Percentiles rank a stretch among this genome's conserved stretches.
Evolutionary conservation across 2,329 filamentous ascomycete genomes (phyloP).

Genomic region (Aspergillus aculeatus): DNA sequence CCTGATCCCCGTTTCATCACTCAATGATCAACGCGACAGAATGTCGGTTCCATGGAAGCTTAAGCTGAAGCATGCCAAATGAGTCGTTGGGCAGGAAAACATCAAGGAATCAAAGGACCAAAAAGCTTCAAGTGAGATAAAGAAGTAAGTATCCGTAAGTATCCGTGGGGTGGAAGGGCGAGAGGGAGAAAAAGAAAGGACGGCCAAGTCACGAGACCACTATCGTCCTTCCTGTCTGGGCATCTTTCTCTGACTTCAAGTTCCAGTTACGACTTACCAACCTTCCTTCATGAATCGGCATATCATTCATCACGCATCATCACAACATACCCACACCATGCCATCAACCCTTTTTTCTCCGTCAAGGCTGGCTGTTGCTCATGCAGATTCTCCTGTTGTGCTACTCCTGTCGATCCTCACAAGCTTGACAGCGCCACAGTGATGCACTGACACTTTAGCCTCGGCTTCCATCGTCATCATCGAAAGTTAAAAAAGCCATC

Average conservation of each 20-base stretch:
- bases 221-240: too few species aligned
- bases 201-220: not conserved
- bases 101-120: too few species aligned
- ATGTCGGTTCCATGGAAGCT: not conserved
- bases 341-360: not conserved
- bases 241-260: too few species aligned
- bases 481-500: not conserved
- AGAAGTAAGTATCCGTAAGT: too few species aligned
- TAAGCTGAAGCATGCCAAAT: not conserved
- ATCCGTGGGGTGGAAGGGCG: too few species aligned
- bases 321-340: too few species aligned
- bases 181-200: not conserved
- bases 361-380: not conserved
- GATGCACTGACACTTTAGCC: constrained; percentile 1
- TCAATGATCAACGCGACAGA: not conserved
- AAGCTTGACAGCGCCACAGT: constrained; percentile 5
- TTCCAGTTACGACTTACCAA: too few species aligned
- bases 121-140: too few species aligned
- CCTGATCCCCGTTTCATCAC: not conserved
- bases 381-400: not conserved
- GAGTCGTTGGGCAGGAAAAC: not conserved
- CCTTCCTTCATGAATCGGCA: too few species aligned
- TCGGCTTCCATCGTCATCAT: not conserved
- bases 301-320: not conserved
- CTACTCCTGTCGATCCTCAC: constrained; percentile 11